Evolutionary conservation across 2,329 filamentous ascomycete species (phyloP).

Genomic region (Sarocladium kiliense): DNA sequence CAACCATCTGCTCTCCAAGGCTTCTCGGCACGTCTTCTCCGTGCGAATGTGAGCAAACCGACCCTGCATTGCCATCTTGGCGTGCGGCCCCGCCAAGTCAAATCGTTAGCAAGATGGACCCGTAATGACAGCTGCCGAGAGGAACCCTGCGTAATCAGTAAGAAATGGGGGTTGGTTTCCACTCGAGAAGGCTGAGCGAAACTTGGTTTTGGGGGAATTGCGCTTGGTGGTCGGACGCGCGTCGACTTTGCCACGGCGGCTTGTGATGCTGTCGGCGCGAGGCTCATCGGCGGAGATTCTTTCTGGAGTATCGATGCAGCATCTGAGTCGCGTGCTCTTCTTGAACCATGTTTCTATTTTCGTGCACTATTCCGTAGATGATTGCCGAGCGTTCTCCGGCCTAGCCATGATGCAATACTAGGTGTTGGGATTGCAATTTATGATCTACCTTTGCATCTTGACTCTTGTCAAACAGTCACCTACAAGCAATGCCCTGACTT

Average conservation of each 20-base stretch:
- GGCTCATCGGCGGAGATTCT: not conserved
- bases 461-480: no score
- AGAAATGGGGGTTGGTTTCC: no score
- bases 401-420: not conserved
- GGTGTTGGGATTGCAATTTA: not conserved
- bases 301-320: not conserved
- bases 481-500: not conserved
- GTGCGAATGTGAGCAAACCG: not conserved
- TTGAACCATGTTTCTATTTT: not conserved
- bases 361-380: not conserved
- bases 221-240: not conserved
- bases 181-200: not conserved
- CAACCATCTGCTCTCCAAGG: not conserved
- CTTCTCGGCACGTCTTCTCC: not conserved
- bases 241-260: not conserved
- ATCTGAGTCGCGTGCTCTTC: not conserved
- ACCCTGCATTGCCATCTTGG: not conserved
- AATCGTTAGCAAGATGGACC: not conserved
- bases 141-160: not conserved
- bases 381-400: no score
- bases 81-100: not conserved
- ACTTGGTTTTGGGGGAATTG: not conserved
- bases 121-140: constrained; percentile 7
- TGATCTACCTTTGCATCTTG: no score
- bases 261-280: not conserved